Conservation (phyloP, 352 stramenopile species). For the Pythium coloratum region DNA sequence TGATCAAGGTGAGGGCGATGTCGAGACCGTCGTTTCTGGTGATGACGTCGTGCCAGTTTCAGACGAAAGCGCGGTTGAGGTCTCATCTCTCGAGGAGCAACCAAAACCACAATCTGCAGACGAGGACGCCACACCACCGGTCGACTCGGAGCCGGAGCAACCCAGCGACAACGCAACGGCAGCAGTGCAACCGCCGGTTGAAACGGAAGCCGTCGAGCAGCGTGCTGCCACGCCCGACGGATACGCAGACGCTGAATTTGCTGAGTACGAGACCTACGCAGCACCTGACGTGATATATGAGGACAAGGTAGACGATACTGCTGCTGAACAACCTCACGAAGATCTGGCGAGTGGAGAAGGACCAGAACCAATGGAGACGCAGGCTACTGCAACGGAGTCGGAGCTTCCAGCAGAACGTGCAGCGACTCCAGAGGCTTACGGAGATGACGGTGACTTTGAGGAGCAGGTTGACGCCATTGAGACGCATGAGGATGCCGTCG, state of each 20-base stretch:
- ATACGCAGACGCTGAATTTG: not conserved
- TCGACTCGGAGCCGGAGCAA: not conserved
- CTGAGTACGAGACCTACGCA: not conserved
- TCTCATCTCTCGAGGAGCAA: not conserved
- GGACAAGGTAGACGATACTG: not conserved
- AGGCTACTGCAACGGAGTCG: no score
- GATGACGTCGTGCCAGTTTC: not conserved
- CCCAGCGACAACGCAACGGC: not conserved
- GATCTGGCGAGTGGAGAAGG: not conserved
- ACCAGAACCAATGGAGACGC: no score
- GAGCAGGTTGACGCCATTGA: conserved; percentile 14
- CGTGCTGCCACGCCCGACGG: not conserved
- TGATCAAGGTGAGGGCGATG: not conserved
- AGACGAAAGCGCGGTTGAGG: not conserved
- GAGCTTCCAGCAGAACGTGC: not conserved
- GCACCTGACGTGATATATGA: not conserved
- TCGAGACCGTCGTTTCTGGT: not conserved
- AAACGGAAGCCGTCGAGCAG: not conserved
- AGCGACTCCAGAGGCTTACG: conserved; percentile 8
- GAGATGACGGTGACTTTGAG: conserved; percentile 27
- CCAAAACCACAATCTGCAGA: not conserved
- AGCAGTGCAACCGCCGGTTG: not conserved
- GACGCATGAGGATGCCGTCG: conserved; percentile 1
- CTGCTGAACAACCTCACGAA: not conserved
- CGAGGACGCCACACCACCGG: not conserved